Evolutionary conservation across 768 basidiomycete species (phyloP), one percentile per base, ranked within the genome.

Genomic region (Inosperma sp.): DNA sequence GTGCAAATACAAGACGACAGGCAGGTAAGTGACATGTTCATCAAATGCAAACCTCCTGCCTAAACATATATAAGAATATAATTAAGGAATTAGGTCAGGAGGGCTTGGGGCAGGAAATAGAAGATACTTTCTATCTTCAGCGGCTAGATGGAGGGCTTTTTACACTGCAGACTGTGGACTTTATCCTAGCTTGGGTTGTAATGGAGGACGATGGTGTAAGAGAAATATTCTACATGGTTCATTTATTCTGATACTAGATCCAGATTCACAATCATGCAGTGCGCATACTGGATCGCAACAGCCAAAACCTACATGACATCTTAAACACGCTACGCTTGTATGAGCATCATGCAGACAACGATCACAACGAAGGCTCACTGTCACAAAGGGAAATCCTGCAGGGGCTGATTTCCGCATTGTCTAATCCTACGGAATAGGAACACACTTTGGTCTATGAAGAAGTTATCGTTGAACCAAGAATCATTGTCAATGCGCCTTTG

Each of bases 151-250:
- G 84, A 2, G 96, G 96, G 0, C 68, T 96, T 36, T 93, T 88
- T 62, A 87, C 86, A 2, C 68, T 98, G 7, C 95, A 98, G 61
- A 92, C 85, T 14, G 80, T 92, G 33, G 95, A 98, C 66, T 97
- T 94, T 59, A 88, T 97, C 53, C 68, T 97, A 31, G 93, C 88
- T 5, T 99, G 96, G 96, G 68, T 97, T 22, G 79, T 83, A 49
- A 94, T 97, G 93, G 96, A 99, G 69, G 95, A 98, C 59, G 95
- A 98, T 59, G 96, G 95, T 30, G 96, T 96, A 71, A 49, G 88
- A 68, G 4, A 1, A 53, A 12, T 54, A 35, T 36, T 34, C n/a
- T 21, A 37, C 26, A 50, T 39, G 40, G 23, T 33, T 47, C 17
- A 39, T 31, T 37, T 46, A 31, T 30, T 29, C 41, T 51, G 41